Evolutionary conservation across 208 protist genomes (phyloP), one percentile per base, ranked within the genome.

Genomic region (Acanthamoeba royreba): DNA sequence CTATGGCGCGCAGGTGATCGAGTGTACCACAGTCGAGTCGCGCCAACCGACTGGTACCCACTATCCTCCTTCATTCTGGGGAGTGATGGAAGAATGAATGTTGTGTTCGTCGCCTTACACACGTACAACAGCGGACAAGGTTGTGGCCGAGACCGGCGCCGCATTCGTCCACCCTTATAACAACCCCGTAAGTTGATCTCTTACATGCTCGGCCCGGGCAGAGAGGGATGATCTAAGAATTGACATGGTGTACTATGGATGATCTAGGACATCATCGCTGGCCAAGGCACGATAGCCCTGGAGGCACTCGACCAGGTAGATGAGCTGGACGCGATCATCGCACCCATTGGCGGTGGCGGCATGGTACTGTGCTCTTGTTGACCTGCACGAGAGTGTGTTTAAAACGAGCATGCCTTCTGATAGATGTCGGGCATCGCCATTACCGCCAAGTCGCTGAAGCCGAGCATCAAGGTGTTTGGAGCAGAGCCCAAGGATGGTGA

Each of bases 1-100:
- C 88, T 98, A 98, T 88, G 95, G 96, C 77, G 97, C 92, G 0
- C 52, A 94, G 13, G 87, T 96, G 19, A 96, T 94, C 95, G 42
- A 81, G 15, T 47, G 93, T 95, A 3, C 46, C 81, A 66, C 46
- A 13, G 47, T 92, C 33, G 46, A 83, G 38, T 90, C 45, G 15
- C 86, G 86, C 5, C 66, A 91, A 28, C 46, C 77, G 22, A 86
- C 61, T 22, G 86, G 49, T 66, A n/a, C n/a, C n/a, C n/a, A n/a
- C n/a, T n/a, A n/a, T n/a, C n/a, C n/a, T n/a, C n/a, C n/a, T n/a
- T n/a, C n/a, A n/a, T n/a, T n/a, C n/a, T n/a, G n/a, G n/a, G n/a
- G n/a, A n/a, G n/a, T n/a, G n/a, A n/a, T n/a, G n/a, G n/a, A n/a
- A n/a, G n/a, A n/a, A n/a, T n/a, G n/a, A n/a, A n/a, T n/a, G n/a